Evolutionary conservation across 768 basidiomycete species (phyloP).

Genomic region (Dendrothele bispora): DNA sequence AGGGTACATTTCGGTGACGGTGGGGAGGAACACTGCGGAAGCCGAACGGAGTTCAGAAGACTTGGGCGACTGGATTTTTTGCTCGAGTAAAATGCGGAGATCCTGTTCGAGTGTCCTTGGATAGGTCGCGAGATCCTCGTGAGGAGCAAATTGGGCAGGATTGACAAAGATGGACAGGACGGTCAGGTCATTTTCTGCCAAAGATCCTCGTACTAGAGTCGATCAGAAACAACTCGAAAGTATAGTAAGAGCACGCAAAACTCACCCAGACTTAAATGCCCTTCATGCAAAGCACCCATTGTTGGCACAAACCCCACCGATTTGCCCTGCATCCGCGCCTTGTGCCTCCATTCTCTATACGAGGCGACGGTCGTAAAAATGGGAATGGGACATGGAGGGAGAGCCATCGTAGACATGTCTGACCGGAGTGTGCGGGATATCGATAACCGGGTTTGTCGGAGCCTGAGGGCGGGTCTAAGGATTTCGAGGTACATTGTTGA

Average conservation of each 20-base stretch:
- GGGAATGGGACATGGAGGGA: slow-evolving; percentile 40
- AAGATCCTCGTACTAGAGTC: slow-evolving; percentile 67
- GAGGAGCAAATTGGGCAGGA: slow-evolving; percentile 94
- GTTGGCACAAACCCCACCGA: slow-evolving; percentile 95
- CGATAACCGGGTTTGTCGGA: no score
- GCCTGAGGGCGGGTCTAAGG: no score
- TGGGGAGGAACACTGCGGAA: slow-evolving; percentile 79
- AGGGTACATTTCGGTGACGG: slow-evolving; percentile 87
- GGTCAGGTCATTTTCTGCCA: slow-evolving; percentile 79
- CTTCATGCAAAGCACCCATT: slow-evolving; percentile 96
- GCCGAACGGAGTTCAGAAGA: slow-evolving; percentile 37
- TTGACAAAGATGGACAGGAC: slow-evolving; percentile 97
- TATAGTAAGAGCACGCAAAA: slow-evolving; percentile 9
- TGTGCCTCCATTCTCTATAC: slow-evolving; percentile 73
- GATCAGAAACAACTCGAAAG: not conserved
- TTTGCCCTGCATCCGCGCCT: slow-evolving; percentile 54
- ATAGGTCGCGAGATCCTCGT: slow-evolving; percentile 90
- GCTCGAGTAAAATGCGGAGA: slow-evolving; percentile 55
- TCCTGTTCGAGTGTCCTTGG: slow-evolving; percentile 84
- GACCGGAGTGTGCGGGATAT: not conserved
- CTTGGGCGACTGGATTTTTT: slow-evolving; percentile 23
- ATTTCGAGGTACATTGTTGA: no score
- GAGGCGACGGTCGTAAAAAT: slow-evolving; percentile 59
- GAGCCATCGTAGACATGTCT: slow-evolving; percentile 1
- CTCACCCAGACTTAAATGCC: slow-evolving; percentile 89